A percentile compares a stretch with the other conserved stretches of the same genome.
Evolutionary conservation across 139 green algal species (phyloP).

Genomic region (Chlamydomonas eustigma): DNA sequence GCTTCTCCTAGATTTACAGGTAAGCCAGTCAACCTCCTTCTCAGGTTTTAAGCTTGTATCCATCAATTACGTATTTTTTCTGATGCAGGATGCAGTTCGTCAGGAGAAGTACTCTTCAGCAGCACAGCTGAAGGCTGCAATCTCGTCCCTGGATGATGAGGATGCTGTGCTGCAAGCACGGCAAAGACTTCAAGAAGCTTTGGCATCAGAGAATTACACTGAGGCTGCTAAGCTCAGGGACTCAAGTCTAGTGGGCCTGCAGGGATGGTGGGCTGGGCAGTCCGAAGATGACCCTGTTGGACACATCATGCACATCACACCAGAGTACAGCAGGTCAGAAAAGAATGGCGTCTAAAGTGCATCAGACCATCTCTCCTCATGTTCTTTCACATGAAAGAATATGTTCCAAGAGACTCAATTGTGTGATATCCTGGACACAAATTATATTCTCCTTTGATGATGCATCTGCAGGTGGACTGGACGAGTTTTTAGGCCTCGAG

Average conservation of each 20-base stretch:
- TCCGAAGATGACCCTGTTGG: conserved; percentile 59
- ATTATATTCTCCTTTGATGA: too few relatives aligned
- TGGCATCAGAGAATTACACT: conserved; percentile 63
- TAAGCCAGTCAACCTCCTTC: not conserved
- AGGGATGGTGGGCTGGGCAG: conserved; percentile 75
- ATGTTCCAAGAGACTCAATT: too few relatives aligned
- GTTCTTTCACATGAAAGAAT: too few relatives aligned
- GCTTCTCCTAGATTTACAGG: not conserved
- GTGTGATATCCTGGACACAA: too few relatives aligned
- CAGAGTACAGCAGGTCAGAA: conserved; percentile 42
- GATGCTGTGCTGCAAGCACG: conserved; percentile 30
- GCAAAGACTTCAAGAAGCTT: conserved; percentile 40
- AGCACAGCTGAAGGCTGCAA: conserved; percentile 15
- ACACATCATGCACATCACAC: conserved; percentile 66
- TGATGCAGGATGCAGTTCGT: conserved; percentile 26
- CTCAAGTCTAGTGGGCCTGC: conserved; percentile 38
- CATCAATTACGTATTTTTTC: not conserved
- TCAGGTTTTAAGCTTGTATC: not conserved
- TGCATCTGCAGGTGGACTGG: conserved; percentile 38
- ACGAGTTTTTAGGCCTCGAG: conserved; percentile 45
- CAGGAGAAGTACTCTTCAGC: conserved; percentile 33
- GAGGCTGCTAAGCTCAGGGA: conserved; percentile 65
- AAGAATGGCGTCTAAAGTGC: too few relatives aligned
- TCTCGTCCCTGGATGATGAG: conserved; percentile 19
- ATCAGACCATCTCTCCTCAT: too few relatives aligned